These are phyloP conservation scores for Talaromyces borbonicus DNA, from an alignment of 495 filamentous ascomycete genomes.

Conservation along the genomic window DNA sequence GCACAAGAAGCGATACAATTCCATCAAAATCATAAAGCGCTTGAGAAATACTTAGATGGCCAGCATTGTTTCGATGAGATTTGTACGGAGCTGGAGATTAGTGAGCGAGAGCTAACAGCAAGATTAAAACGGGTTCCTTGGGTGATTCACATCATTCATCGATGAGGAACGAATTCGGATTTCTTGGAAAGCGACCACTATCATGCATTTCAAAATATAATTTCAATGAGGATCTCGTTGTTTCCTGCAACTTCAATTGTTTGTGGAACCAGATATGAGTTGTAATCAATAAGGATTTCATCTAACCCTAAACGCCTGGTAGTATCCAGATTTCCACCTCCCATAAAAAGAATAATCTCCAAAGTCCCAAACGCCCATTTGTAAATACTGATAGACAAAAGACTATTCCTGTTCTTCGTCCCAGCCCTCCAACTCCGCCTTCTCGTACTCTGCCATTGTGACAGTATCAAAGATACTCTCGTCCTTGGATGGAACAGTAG, in stretches of 20 bases:
- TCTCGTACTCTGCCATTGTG: constrained; percentile 47
- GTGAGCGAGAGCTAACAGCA: constrained; percentile 43
- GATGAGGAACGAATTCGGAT: constrained; percentile 32
- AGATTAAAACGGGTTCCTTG: constrained; percentile 39
- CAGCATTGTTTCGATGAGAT: constrained; percentile 84
- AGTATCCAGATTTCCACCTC: too few species aligned
- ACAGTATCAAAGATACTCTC: constrained; percentile 58
- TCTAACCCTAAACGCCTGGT: background rate
- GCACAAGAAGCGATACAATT: constrained; percentile 1
- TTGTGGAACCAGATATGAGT: too few species aligned
- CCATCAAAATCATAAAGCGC: constrained; percentile 13
- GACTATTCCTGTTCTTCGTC: constrained; percentile 56
- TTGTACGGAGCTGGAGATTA: constrained; percentile 61
- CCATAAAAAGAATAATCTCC: too few species aligned
- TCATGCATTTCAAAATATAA: too few species aligned
- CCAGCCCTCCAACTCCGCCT: constrained; percentile 65
- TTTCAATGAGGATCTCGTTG: too few species aligned
- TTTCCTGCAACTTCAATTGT: too few species aligned
- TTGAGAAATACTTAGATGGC: constrained; percentile 69
- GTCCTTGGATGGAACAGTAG: constrained; percentile 39
- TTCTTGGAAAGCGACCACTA: too few species aligned
- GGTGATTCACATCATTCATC: constrained; percentile 46
- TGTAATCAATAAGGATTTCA: too few species aligned
- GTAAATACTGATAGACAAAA: background rate
- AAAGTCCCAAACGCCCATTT: background rate